phyloP scores from a whole-genome alignment of 2,329 filamentous ascomycete genomes.

The Fusarium pseudocircinatum region DNA sequence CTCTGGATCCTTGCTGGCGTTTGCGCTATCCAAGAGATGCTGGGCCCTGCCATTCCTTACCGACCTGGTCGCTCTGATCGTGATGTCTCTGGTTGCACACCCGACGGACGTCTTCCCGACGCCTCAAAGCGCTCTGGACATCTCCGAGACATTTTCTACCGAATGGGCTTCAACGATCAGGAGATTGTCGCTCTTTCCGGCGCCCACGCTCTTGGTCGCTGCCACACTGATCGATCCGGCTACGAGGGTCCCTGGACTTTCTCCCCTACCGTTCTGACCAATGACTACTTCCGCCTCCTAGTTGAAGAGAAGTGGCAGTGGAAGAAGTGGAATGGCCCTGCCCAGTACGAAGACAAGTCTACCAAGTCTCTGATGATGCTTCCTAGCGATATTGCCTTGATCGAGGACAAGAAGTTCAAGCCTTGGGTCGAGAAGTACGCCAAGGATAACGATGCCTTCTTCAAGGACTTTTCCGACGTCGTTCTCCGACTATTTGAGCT shows the following conservation, averaged over 20 bases:
- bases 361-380: conserved; percentile 97
- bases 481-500: conserved; percentile 89
- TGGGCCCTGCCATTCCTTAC: conserved; percentile 88
- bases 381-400: conserved; percentile 86
- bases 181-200: conserved; percentile 93
- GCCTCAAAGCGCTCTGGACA: conserved; percentile 81
- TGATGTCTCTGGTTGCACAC: conserved; percentile 86
- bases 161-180: conserved; percentile 98
- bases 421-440: conserved; percentile 86
- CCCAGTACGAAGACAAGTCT: conserved; percentile 86
- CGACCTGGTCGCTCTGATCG: conserved; percentile 85
- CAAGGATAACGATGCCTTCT: conserved; percentile 90
- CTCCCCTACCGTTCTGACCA: conserved; percentile 89
- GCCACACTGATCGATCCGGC: conserved; percentile 88
- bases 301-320: conserved; percentile 92
- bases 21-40: conserved; percentile 92
- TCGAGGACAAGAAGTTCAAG: conserved; percentile 89
- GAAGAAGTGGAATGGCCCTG: conserved; percentile 91
- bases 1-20: conserved; percentile 94
- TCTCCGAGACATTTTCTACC: conserved; percentile 90
- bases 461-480: conserved; percentile 87
- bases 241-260: conserved; percentile 93
- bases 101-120: conserved; percentile 88
- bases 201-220: conserved; percentile 88
- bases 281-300: conserved; percentile 92